Percentiles rank a stretch among this genome's conserved stretches.
phyloP scores from a whole-genome alignment of 1,284 basidiomycete genomes.

The Naganishia sp. region DNA sequence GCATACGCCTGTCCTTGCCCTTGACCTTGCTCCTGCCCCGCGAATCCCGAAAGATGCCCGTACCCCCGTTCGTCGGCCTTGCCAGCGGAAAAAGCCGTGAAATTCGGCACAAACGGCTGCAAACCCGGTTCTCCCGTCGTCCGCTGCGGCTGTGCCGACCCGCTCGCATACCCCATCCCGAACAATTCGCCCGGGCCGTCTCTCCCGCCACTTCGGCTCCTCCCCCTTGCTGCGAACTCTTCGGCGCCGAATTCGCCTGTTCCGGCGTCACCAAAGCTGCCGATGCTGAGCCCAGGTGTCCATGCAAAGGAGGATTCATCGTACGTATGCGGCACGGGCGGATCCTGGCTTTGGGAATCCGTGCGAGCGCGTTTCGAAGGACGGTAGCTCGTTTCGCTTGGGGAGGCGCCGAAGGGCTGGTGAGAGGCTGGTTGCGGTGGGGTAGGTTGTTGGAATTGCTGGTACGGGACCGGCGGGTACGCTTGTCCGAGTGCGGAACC shows the following conservation, averaged over 20 bases:
- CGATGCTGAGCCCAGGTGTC: constrained; percentile 4
- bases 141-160: too few relatives aligned
- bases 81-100: not conserved
- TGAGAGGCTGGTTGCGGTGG: too few relatives aligned
- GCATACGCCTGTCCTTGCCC: not conserved
- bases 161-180: not conserved
- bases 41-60: not conserved
- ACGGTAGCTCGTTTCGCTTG: not conserved
- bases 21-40: not conserved
- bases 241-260: not conserved
- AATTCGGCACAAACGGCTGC: constrained; percentile 17
- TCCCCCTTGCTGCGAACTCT: not conserved
- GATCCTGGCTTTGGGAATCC: not conserved
- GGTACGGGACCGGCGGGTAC: too few relatives aligned
- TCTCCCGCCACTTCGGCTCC: not conserved
- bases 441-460: too few relatives aligned
- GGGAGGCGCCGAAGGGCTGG: too few relatives aligned
- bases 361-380: not conserved
- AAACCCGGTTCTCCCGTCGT: not conserved
- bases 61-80: not conserved
- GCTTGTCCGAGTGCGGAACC: too few relatives aligned
- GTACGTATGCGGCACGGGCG: not conserved
- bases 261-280: not conserved
- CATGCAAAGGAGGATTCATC: constrained; percentile 6
- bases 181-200: not conserved